phyloP scores from a whole-genome alignment of 1,139 yeast genomes.

The Blastobotrys persicus region DNA sequence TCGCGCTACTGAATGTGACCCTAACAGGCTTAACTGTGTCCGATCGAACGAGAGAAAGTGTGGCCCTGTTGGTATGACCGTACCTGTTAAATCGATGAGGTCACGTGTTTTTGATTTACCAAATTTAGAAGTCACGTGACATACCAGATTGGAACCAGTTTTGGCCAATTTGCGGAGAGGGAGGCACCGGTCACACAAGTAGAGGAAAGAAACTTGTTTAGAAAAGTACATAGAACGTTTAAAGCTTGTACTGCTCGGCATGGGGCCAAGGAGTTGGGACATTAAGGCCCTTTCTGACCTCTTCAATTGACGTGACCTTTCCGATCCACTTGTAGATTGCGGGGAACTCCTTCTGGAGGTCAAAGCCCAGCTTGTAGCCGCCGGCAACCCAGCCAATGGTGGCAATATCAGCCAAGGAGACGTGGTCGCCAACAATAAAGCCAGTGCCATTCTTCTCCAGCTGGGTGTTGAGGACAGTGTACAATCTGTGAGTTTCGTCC shows the following conservation, averaged over 20 bases:
- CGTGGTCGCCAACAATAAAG: constrained; percentile 55
- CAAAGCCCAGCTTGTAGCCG: constrained; percentile 36
- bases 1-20: no score
- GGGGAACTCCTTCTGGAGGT: constrained; percentile 45
- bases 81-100: no score
- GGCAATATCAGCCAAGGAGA: constrained; percentile 54
- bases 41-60: no score
- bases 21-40: no score
- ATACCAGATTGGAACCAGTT: no score
- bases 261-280: constrained; percentile 5
- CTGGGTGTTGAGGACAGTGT: constrained; percentile 51
- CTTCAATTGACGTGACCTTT: constrained; percentile 30
- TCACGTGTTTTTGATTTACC: no score
- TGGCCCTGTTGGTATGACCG: no score
- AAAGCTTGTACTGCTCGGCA: neutral
- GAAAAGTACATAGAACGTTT: neutral
- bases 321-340: constrained; percentile 46
- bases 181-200: no score
- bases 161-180: no score
- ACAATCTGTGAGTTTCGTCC: constrained; percentile 52
- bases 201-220: no score
- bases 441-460: constrained; percentile 47
- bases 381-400: constrained; percentile 41
- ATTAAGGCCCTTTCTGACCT: constrained; percentile 8
- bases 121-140: no score